A percentile compares a stretch with the other conserved stretches of the same genome.
Conservation (phyloP, 441 rosid species). For the Gossypium trilobum region DNA sequence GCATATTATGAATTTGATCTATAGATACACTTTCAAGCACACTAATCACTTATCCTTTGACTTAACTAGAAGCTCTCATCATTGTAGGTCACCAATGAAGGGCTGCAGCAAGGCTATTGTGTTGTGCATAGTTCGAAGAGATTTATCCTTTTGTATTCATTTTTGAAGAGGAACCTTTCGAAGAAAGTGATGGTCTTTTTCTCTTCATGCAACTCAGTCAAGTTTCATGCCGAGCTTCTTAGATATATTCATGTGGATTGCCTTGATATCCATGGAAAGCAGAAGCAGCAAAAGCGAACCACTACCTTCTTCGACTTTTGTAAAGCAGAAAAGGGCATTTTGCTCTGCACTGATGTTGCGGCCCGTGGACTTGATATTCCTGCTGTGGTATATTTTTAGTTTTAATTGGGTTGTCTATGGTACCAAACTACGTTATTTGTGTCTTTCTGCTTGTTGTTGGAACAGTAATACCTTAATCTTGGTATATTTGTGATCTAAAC, state of each 20-base stretch:
- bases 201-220: constrained; percentile 92
- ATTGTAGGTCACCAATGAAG: constrained; percentile 88
- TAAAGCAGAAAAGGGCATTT: constrained; percentile 76
- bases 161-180: constrained; percentile 73
- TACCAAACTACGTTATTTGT: not conserved
- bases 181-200: constrained; percentile 98
- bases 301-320: constrained; percentile 88
- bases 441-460: constrained; percentile 1
- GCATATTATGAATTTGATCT: constrained; percentile 5
- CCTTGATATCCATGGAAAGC: constrained; percentile 85
- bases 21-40: not conserved
- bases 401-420: not conserved
- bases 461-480: not conserved
- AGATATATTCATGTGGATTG: constrained; percentile 64
- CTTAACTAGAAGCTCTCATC: constrained; percentile 9
- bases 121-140: constrained; percentile 76
- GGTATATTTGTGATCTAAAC: not conserved
- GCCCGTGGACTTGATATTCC: constrained; percentile 99
- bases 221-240: constrained; percentile 77
- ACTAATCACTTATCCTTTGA: not conserved
- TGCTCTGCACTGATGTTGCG: constrained; percentile 94
- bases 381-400: constrained; percentile 56
- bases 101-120: constrained; percentile 88
- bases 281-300: constrained; percentile 83
- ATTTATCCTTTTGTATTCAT: constrained; percentile 75